Percentiles rank a stretch among this genome's conserved stretches.
phyloP scores from a whole-genome alignment of 805 yeast species.

The Ogataea haglerorum region DNA sequence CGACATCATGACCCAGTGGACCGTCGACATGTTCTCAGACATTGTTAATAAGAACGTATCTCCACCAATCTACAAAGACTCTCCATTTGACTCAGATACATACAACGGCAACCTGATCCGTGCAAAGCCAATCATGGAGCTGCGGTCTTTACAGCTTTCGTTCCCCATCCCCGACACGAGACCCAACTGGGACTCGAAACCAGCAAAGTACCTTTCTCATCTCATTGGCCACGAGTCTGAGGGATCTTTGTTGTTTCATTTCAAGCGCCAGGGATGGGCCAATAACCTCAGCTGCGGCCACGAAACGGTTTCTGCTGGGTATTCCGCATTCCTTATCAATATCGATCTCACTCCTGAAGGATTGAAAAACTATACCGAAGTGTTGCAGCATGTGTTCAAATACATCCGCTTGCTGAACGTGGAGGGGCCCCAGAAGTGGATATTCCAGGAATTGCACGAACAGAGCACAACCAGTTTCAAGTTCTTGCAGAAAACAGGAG shows the following conservation, averaged over 20 bases:
- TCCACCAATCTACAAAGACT: conserved; percentile 42
- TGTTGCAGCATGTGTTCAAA: conserved; percentile 61
- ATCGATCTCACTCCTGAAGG: conserved; percentile 79
- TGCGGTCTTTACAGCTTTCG: conserved; percentile 59
- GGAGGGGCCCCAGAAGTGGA: conserved; percentile 70
- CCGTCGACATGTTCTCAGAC: conserved; percentile 56
- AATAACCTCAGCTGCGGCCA: conserved; percentile 73
- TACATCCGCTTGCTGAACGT: conserved; percentile 61
- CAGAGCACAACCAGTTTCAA: conserved; percentile 69
- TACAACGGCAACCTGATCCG: conserved; percentile 53
- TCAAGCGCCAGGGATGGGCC: conserved; percentile 78
- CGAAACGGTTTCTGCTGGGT: conserved; percentile 61
- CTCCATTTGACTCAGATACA: conserved; percentile 44
- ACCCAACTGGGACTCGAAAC: conserved; percentile 62
- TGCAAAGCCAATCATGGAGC: conserved; percentile 82
- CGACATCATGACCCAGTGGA: conserved; percentile 70
- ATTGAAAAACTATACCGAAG: conserved; percentile 55
- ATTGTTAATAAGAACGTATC: conserved; percentile 52
- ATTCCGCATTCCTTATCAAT: conserved; percentile 63
- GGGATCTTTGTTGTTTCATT: conserved; percentile 72
- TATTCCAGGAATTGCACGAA: conserved; percentile 71
- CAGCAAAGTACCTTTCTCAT: conserved; percentile 72
- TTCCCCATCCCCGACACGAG: conserved; percentile 78
- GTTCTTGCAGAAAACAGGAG: conserved; percentile 73
- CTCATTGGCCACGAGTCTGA: conserved; percentile 89